These are phyloP conservation scores for Botrytis byssoidea DNA, from an alignment of 2,329 filamentous ascomycete genomes.

Conservation along the genomic window DNA sequence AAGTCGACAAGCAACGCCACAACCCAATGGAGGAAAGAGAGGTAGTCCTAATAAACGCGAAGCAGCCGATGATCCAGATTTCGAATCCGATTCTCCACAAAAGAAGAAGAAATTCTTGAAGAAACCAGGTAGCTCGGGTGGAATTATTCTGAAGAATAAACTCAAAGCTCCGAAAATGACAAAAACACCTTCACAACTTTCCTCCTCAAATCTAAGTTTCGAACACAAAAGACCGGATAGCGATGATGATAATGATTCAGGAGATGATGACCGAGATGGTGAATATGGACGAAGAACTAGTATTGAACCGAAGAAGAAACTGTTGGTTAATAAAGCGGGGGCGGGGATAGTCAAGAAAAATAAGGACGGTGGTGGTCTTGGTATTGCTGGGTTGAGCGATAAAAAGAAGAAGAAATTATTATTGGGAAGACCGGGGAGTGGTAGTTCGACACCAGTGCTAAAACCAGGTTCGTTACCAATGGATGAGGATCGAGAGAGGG, in stretches of 20 bases:
- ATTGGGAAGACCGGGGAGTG: slow-evolving; percentile 22
- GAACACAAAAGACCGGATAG: slow-evolving; percentile 29
- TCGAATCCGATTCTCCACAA: slow-evolving; percentile 34
- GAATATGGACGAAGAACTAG: slow-evolving; percentile 31
- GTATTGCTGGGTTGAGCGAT: not conserved
- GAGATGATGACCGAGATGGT: slow-evolving; percentile 35
- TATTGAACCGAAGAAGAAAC: slow-evolving; percentile 35
- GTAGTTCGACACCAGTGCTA: slow-evolving; percentile 15
- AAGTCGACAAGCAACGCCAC: slow-evolving; percentile 62
- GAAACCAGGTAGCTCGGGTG: slow-evolving; percentile 23
- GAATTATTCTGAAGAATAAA: slow-evolving; percentile 27
- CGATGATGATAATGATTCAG: slow-evolving; percentile 31
- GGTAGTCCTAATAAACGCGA: slow-evolving; percentile 38
- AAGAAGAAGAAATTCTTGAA: slow-evolving; percentile 38
- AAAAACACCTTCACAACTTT: slow-evolving; percentile 28
- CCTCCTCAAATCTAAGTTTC: slow-evolving; percentile 32
- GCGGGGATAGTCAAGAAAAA: slow-evolving; percentile 23
- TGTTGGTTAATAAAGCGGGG: slow-evolving; percentile 23
- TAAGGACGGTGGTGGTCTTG: slow-evolving; percentile 15
- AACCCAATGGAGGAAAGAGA: slow-evolving; percentile 31
- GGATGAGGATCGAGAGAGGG: slow-evolving; percentile 14
- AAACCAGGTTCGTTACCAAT: slow-evolving; percentile 16
- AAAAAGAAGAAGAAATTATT: slow-evolving; percentile 27
- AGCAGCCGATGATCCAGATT: slow-evolving; percentile 37
- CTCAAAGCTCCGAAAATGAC: slow-evolving; percentile 34